Percentiles rank a stretch among this genome's conserved stretches.
These are phyloP conservation scores for Cnidoscolus chayamansa DNA, from an alignment of 441 rosid genomes.

Conservation along the genomic window DNA sequence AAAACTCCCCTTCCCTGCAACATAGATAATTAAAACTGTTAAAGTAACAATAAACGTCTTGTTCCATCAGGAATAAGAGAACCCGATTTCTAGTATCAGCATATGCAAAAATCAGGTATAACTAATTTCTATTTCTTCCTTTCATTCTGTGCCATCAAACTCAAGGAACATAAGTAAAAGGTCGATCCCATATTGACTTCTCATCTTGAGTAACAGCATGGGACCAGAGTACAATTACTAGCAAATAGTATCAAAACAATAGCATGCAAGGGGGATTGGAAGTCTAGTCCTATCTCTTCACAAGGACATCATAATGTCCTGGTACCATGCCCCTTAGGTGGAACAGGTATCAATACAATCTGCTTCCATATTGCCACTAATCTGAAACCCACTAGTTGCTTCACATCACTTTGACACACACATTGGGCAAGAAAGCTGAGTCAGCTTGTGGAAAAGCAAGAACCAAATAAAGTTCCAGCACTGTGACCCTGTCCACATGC, in stretches of 20 bases:
- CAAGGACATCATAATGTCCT: background rate
- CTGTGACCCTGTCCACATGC: background rate
- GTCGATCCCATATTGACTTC: background rate
- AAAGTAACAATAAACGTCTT: background rate
- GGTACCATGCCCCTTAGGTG: background rate
- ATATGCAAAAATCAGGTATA: background rate
- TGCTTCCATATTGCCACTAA: background rate
- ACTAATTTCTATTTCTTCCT: background rate
- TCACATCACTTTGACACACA: background rate
- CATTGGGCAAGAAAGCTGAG: background rate
- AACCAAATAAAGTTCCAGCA: background rate
- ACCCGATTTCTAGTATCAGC: too few species aligned
- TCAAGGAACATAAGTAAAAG: background rate
- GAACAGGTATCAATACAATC: background rate
- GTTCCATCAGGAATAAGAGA: background rate
- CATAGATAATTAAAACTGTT: conserved; percentile 6
- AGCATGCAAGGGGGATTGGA: background rate
- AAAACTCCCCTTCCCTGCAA: conserved; percentile 84
- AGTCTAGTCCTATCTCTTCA: background rate
- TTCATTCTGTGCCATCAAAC: background rate
- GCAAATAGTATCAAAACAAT: background rate
- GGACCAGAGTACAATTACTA: background rate
- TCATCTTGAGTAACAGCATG: background rate
- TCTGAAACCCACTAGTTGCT: background rate
- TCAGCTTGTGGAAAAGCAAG: background rate